Evolutionary conservation across 2,329 filamentous ascomycete genomes (phyloP).

Genomic region (Achaetomium macrosporum): DNA sequence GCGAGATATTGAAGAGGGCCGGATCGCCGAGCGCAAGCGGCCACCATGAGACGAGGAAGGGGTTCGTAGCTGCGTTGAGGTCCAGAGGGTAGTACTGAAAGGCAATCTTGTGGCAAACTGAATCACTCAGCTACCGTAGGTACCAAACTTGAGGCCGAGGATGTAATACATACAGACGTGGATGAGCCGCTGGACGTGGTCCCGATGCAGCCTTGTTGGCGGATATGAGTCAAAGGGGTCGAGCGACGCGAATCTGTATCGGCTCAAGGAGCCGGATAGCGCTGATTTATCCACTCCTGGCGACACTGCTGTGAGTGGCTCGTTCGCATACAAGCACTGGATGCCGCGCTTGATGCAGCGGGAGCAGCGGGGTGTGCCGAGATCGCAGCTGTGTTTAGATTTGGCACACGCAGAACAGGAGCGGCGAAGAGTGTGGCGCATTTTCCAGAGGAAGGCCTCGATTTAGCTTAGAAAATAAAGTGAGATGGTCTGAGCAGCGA

Average conservation of each 20-base stretch:
- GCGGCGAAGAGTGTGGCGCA: conserved; percentile 51
- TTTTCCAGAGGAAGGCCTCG: no score
- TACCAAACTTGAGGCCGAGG: not conserved
- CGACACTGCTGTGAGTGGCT: conserved; percentile 36
- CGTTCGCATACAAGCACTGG: conserved; percentile 48
- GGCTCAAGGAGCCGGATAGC: conserved; percentile 17
- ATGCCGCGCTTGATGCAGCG: conserved; percentile 46
- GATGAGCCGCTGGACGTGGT: conserved; percentile 50
- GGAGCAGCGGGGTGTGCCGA: conserved; percentile 48
- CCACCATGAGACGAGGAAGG: conserved; percentile 56
- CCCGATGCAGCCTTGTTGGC: conserved; percentile 43
- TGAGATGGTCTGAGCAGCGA: no score
- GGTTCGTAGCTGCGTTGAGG: conserved; percentile 46
- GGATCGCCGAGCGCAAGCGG: conserved; percentile 50
- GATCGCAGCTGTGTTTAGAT: conserved; percentile 51
- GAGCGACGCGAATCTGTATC: conserved; percentile 33
- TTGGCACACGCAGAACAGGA: conserved; percentile 52
- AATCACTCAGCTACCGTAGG: not conserved
- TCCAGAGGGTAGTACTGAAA: conserved; percentile 57
- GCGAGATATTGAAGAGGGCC: conserved; percentile 52
- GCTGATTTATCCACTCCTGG: not conserved
- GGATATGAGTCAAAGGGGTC: conserved; percentile 56
- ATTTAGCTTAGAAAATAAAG: no score
- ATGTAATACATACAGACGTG: conserved; percentile 43
- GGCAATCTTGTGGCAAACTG: conserved; percentile 51